phyloP scores from a whole-genome alignment of 2,329 filamentous ascomycete species.

The Penicillium sp. region DNA sequence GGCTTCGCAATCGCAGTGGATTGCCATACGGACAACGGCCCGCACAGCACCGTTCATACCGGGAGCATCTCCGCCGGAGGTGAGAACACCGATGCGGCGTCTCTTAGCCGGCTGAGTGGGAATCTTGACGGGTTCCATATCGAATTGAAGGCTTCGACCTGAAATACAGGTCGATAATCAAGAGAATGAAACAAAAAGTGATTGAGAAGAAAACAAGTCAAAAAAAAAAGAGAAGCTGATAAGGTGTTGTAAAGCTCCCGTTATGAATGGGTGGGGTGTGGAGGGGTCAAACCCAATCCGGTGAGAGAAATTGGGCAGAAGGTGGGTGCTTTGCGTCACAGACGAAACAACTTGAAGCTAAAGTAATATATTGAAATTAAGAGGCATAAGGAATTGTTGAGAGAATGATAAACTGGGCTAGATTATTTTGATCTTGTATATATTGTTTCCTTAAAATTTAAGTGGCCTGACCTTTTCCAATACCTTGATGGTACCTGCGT shows the following conservation, averaged over 20 bases:
- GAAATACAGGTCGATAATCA: conserved; percentile 12
- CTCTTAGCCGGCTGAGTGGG: conserved; percentile 48
- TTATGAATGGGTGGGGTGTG: conserved; percentile 18
- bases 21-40: conserved; percentile 86
- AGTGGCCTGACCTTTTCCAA: background rate
- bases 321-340: conserved; percentile 28
- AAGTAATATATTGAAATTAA: conserved; percentile 10
- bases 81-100: conserved; percentile 82
- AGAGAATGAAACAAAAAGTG: conserved; percentile 8
- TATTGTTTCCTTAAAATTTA: no score
- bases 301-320: conserved; percentile 41
- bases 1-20: conserved; percentile 77
- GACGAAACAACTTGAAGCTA: conserved; percentile 4
- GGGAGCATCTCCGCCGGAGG: conserved; percentile 88
- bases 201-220: conserved; percentile 4
- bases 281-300: conserved; percentile 35
- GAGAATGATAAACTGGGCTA: background rate
- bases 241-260: conserved; percentile 16
- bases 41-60: conserved; percentile 93
- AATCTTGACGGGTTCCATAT: conserved; percentile 27
- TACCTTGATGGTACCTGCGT: conserved; percentile 6
- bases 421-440: background rate
- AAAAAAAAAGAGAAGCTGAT: conserved; percentile 12
- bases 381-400: conserved; percentile 5
- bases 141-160: conserved; percentile 15